Evolutionary conservation across 257 asterid species (phyloP), one percentile per base, ranked within the genome.

Genomic region (Nicotiana paniculata): DNA sequence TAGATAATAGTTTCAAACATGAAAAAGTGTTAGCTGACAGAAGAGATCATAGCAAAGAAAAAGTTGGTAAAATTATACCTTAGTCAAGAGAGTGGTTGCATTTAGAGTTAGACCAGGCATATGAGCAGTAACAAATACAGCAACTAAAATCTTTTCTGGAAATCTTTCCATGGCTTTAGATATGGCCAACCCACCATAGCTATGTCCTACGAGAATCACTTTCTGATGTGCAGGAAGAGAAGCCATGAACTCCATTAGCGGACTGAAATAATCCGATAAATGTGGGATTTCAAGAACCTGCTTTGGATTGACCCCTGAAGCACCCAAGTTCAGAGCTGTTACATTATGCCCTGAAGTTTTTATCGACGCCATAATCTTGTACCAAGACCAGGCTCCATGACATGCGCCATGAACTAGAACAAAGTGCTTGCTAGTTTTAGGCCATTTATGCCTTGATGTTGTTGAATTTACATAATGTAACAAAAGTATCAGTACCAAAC

Each of bases 341-440:
- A 83, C 90, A 9, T 68, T 75, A 24, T 86, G 86, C 7, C 88
- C 90, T 3, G 86, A 69, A 5, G 86, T 54, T 66, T 32, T 85
- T 39, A 88, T 32, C 32, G 75, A n/a, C 2, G 81, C 26, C 55
- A 78, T 53, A 3, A 86, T 39, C 85, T 82, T 85, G 82, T 82
- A 85, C 91, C 91, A 88, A 57, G 83, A 59, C 88, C 91, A 88
- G 62, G 89, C 91, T 35, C 90, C 91, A 4, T 86, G 88, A 16
- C 81, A 74, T 11, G 84, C 72, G 11, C 85, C 86, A 24, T 88
- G 91, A 24, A 88, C 85, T 5, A 88, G 84, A 74, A 88, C 88
- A 77, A 86, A 89, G 13, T 86, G 87, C 5, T 82, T 43, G 21
- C 62, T 67, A 2, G 82, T 43, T 59, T 51, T 39, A 62, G 72